A percentile compares a stretch with the other conserved stretches of the same genome.
These are phyloP conservation scores for Myochromella boudieri DNA, from an alignment of 768 basidiomycete genomes.

Conservation along the genomic window DNA sequence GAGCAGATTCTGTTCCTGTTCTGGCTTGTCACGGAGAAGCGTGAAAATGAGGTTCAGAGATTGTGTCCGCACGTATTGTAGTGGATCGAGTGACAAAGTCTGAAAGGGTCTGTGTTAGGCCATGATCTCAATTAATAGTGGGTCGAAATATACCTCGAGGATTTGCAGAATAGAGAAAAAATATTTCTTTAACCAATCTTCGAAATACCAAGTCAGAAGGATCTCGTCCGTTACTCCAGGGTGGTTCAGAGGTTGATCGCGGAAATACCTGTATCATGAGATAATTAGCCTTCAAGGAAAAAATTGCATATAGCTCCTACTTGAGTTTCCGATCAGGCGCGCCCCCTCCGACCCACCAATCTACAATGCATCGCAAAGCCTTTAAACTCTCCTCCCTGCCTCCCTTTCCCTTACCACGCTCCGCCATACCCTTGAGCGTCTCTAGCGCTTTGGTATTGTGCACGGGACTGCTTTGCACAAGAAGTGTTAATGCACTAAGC, in stretches of 20 bases:
- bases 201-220: constrained; percentile 85
- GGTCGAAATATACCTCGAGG: constrained; percentile 63
- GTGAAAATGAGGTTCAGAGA: constrained; percentile 74
- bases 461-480: constrained; percentile 85
- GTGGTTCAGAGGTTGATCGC: constrained; percentile 78
- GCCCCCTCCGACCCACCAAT: constrained; percentile 99
- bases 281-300: neutral
- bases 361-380: constrained; percentile 86
- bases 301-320: constrained; percentile 37
- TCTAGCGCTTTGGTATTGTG: constrained; percentile 85
- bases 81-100: constrained; percentile 80
- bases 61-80: constrained; percentile 87
- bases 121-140: neutral
- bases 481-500: constrained; percentile 84
- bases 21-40: constrained; percentile 85
- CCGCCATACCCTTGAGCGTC: constrained; percentile 71
- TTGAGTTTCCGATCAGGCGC: constrained; percentile 83
- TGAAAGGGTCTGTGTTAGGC: constrained; percentile 25
- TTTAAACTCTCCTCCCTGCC: constrained; percentile 93
- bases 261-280: constrained; percentile 69
- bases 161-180: constrained; percentile 91
- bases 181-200: constrained; percentile 97
- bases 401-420: constrained; percentile 77
- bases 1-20: constrained; percentile 96
- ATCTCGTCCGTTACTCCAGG: constrained; percentile 66